phyloP scores from a whole-genome alignment of 164 flowering plant species.

The Kingdonia uniflora region DNA sequence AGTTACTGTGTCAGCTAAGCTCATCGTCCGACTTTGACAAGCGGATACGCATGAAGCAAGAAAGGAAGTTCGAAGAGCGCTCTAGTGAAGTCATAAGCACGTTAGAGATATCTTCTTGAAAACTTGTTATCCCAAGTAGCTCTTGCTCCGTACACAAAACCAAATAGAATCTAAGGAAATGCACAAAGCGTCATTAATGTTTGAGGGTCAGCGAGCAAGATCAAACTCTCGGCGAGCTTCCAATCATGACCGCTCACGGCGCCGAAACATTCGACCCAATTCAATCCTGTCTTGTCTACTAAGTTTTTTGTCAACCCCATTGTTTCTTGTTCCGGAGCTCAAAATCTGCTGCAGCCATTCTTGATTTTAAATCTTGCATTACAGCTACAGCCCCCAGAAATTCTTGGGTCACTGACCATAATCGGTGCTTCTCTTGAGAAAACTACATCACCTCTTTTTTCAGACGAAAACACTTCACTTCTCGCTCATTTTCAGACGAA shows the following conservation, averaged over 20 bases:
- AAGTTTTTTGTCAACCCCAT: conserved; percentile 48
- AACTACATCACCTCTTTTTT: conserved; percentile 44
- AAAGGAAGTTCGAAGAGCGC: conserved; percentile 85
- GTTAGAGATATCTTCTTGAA: conserved; percentile 62
- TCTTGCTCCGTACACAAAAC: conserved; percentile 69
- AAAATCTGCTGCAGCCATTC: conserved; percentile 28
- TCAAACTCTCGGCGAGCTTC: conserved; percentile 76
- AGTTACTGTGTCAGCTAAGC: conserved; percentile 71
- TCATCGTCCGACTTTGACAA: conserved; percentile 81
- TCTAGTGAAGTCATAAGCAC: conserved; percentile 84
- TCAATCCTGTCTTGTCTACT: conserved; percentile 74
- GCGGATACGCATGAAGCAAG: conserved; percentile 95
- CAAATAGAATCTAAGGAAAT: conserved; percentile 86
- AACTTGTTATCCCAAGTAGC: conserved; percentile 52
- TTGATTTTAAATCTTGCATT: conserved; percentile 45
- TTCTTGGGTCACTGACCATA: conserved; percentile 24
- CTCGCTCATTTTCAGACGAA: no score
- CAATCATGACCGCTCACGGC: conserved; percentile 86
- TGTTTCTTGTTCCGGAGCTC: conserved; percentile 30
- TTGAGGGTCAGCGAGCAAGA: conserved; percentile 63
- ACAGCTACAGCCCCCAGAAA: conserved; percentile 29
- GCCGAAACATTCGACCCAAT: conserved; percentile 66
- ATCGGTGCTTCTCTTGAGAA: conserved; percentile 62
- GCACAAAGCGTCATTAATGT: conserved; percentile 79
- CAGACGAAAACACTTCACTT: conserved; percentile 14